These are phyloP conservation scores for Cinchona pubescens DNA, from an alignment of 257 asterid species.

Conservation along the genomic window DNA sequence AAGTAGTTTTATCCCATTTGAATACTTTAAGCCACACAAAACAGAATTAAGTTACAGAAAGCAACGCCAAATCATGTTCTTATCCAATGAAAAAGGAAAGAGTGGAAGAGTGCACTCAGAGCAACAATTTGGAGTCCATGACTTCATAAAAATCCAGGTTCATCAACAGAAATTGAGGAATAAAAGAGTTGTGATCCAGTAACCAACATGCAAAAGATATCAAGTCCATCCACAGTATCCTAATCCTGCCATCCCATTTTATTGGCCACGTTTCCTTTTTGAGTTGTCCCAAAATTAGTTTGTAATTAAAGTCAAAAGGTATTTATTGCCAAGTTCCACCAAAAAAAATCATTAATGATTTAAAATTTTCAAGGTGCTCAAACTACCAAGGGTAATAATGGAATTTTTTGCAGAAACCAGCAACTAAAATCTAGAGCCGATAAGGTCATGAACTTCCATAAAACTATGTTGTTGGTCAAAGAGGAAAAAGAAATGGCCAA, in stretches of 20 bases:
- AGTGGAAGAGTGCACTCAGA: neutral
- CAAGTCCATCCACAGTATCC: neutral
- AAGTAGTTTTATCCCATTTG: neutral
- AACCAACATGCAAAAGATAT: slow-evolving; percentile 5
- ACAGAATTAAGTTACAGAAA: neutral
- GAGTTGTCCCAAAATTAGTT: neutral
- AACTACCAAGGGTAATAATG: neutral
- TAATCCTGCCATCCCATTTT: neutral
- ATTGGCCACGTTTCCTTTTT: neutral
- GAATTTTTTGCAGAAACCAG: neutral
- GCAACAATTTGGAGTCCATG: neutral
- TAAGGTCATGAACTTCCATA: neutral
- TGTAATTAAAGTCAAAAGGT: neutral
- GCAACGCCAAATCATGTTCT: neutral
- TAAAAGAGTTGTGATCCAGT: neutral
- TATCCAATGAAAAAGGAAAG: neutral
- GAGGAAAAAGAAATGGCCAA: neutral
- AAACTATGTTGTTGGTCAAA: neutral
- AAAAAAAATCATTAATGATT: neutral
- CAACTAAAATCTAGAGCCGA: neutral
- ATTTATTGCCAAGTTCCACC: neutral
- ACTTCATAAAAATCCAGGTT: neutral
- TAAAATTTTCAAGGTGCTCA: neutral
- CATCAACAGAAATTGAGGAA: neutral
- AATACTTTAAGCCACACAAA: neutral